Evolutionary conservation across 495 filamentous ascomycete species (phyloP), one percentile per base, ranked within the genome.

Genomic region (Daldinia grandis): DNA sequence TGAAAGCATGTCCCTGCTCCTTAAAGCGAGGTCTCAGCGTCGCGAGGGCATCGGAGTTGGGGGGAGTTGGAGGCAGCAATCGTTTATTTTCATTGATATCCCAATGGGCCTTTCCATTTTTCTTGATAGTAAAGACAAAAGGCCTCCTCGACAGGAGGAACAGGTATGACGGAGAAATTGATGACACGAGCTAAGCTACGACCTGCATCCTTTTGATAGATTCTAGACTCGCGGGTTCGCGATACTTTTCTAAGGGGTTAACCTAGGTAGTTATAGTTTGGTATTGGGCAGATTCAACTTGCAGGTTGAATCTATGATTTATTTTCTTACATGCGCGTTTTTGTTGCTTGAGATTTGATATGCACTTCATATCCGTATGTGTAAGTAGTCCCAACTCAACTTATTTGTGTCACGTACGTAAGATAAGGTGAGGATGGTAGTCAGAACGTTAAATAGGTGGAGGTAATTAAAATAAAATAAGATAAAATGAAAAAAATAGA

Each of bases 1-100:
- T 50, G 8, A 27, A 38, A 51, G 40, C 38, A 57, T 14, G 17
- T 5, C 47, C 51, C 9, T 30, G 19, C 21, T 17, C 42, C 28
- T 42, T 47, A 33, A 42, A 21, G 28, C 15, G 8, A 35, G 37
- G 30, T 21, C 28, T 51, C 30, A 27, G 28, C 38, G 40, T 31
- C 56, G 49, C 42, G 57, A 66, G 54, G 61, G 62, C 58, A 51
- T 53, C 15, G 61, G 70, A 60, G 67, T 70, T 70, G 28, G 56
- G 49, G 28, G 61, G 67, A 57, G 64, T 65, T 44, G 40, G 55
- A 30, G 27, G 42, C 30, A 24, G 31, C 54, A 27, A 64, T 60
- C 35, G 27, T 51, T 51, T 47, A 58, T 58, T 54, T 28, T 64
- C 38, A 15, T 56, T 61, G 70, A 73, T 73, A 73, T 73, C 70